A percentile compares a stretch with the other conserved stretches of the same genome.
phyloP scores from a whole-genome alignment of 1,139 yeast species.

The Taphrina pruni region DNA sequence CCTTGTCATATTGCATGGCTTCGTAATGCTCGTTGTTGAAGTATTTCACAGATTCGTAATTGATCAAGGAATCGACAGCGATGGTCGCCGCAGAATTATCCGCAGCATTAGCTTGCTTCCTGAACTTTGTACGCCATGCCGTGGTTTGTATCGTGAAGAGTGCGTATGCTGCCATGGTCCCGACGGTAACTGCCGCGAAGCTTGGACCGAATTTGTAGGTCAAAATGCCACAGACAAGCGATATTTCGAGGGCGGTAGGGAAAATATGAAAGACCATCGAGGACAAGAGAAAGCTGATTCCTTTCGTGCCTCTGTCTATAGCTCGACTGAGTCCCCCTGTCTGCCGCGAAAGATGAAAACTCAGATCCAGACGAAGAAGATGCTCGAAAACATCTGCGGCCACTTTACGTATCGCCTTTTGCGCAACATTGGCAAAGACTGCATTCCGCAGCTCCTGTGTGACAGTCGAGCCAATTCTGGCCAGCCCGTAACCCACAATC shows the following conservation, averaged over 20 bases:
- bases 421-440: constrained; percentile 93
- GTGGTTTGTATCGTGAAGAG: constrained; percentile 89
- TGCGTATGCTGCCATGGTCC: constrained; percentile 87
- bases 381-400: constrained; percentile 88
- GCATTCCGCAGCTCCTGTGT: constrained; percentile 96
- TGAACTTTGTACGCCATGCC: constrained; percentile 92
- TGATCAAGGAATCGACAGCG: constrained; percentile 90
- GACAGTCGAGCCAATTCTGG: constrained; percentile 90
- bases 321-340: constrained; percentile 97
- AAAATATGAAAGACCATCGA: constrained; percentile 97
- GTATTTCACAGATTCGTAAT: constrained; percentile 92
- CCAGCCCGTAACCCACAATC: constrained; percentile 84
- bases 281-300: constrained; percentile 87
- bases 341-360: constrained; percentile 87
- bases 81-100: constrained; percentile 94
- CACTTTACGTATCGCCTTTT: constrained; percentile 87
- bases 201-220: constrained; percentile 85
- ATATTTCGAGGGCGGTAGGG: constrained; percentile 89
- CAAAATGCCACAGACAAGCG: constrained; percentile 89
- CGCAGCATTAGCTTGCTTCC: constrained; percentile 89
- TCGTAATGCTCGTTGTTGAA: constrained; percentile 88
- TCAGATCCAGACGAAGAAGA: constrained; percentile 79
- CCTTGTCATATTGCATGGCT: constrained; percentile 76
- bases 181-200: constrained; percentile 86
- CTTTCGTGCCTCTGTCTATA: constrained; percentile 96